Base-by-base conservation (phyloP, 805 yeast genomes). In the Nakazawaea wyomingensis region DNA sequence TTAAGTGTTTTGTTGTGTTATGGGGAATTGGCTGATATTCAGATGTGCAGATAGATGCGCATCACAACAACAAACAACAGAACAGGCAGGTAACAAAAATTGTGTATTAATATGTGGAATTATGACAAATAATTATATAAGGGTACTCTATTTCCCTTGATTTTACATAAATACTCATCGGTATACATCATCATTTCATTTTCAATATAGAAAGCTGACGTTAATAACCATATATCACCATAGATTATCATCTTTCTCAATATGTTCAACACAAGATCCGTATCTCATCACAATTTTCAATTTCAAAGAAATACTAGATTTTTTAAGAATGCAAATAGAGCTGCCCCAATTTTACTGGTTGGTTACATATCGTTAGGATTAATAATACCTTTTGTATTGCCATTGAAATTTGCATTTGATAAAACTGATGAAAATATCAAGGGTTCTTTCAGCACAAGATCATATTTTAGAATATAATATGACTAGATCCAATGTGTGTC, bases 321-420 rank as follows among this genome's bases (percentile, higher is more conserved):
- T n/a, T 22, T 29, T 4, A 37, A 37, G 24, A 10, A 37, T n/a
- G 20, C 37, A 18, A 43, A 33, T 11, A 43, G 20, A 21, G 18
- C 24, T 17, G 31, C 41, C 4, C 32, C 42, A 18, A 37, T 57
- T 10, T 40, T 55, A 4, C 64, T 62, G 16, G 47, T 60, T 28
- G 50, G 57, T 16, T 63, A 63, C 32, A 42, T 64, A 6, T 51
- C 66, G 3, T 48, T 62, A 21, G 67, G 66, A 13, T 46, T 64
- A 34, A 54, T 62, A 8, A 51, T 62, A 11, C 69, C 69, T 8
- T 64, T 63, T 44, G 47, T 62, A 34, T 39, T 62, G 31, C 67
- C 67, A 13, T 39, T 62, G 27, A 61, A 53, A 44, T 50, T 55
- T 29, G 53, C 65, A 5, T 24, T 34, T 19, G 36, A 35, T 16